Evolutionary conservation across 1,139 yeast species (phyloP).

Genomic region (Magnusiomyces clavatus): DNA sequence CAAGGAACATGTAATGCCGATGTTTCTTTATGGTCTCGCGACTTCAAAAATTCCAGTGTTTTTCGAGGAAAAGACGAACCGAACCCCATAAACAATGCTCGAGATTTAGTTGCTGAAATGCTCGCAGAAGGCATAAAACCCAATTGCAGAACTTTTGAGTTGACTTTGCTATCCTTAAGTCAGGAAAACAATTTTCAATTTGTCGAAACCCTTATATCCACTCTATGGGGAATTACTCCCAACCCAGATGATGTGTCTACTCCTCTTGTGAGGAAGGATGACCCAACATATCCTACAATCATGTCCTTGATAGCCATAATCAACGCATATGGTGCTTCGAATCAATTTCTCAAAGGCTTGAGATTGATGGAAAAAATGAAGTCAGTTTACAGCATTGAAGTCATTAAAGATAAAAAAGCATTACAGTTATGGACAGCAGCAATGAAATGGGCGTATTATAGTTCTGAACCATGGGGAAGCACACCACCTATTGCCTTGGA

Average conservation of each 20-base stretch:
- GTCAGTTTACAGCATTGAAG: conserved; percentile 20
- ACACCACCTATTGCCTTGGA: conserved; percentile 21
- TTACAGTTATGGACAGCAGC: conserved; percentile 24
- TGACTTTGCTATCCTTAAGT: conserved; percentile 26
- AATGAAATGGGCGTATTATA: conserved; percentile 24
- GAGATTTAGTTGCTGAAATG: conserved; percentile 26
- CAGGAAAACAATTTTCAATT: conserved; percentile 22
- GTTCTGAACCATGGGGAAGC: conserved; percentile 23
- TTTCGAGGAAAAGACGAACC: conserved; percentile 15
- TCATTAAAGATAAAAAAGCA: conserved; percentile 17
- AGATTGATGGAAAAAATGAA: conserved; percentile 21
- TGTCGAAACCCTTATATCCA: conserved; percentile 20
- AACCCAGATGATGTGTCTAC: conserved; percentile 7
- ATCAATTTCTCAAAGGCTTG: conserved; percentile 24
- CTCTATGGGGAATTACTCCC: conserved; percentile 26
- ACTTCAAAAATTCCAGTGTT: conserved; percentile 12
- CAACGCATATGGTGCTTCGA: conserved; percentile 28
- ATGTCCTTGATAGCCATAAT: conserved; percentile 27
- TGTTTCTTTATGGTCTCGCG: conserved; percentile 26
- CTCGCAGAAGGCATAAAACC: conserved; percentile 24
- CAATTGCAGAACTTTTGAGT: conserved; percentile 28
- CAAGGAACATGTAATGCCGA: conserved; percentile 29
- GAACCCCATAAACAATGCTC: conserved; percentile 20
- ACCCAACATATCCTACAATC: conserved; percentile 22
- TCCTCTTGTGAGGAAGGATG: conserved; percentile 7